phyloP scores from a whole-genome alignment of 192 early-diverging fungal species.

The Cladochytrium replicatum region DNA sequence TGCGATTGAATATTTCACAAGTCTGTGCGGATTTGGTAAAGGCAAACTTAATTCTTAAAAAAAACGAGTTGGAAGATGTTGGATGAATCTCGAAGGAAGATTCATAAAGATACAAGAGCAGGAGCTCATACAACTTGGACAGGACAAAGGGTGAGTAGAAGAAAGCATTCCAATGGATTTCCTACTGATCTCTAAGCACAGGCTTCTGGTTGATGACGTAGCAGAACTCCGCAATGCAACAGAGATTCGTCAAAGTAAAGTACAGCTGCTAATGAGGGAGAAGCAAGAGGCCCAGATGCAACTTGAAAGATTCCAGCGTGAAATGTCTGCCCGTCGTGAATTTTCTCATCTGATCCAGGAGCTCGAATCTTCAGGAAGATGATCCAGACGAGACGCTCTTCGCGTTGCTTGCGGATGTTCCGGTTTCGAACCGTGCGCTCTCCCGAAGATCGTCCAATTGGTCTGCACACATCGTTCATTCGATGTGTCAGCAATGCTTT shows the following conservation, averaged over 20 bases:
- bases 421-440: too few relatives aligned
- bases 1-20: conserved; percentile 19
- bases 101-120: conserved; percentile 13
- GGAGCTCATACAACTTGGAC: conserved; percentile 27
- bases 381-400: too few relatives aligned
- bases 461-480: too few relatives aligned
- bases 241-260: conserved; percentile 15
- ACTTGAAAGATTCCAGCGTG: conserved; percentile 20
- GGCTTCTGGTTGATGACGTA: conserved; percentile 32
- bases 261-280: conserved; percentile 8
- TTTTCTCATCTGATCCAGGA: conserved; percentile 20
- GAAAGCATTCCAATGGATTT: not conserved
- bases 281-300: conserved; percentile 19
- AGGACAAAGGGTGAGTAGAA: conserved; percentile 26
- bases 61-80: conserved; percentile 23
- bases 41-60: conserved; percentile 19
- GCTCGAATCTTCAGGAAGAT: conserved; percentile 22
- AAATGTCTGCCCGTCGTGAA: conserved; percentile 13
- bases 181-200: not conserved
- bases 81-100: conserved; percentile 18
- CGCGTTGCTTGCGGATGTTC: too few relatives aligned
- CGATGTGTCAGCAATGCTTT: too few relatives aligned
- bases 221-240: conserved; percentile 24
- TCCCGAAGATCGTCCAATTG: too few relatives aligned
- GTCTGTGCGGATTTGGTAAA: conserved; percentile 30